Percentiles rank a stretch among this genome's conserved stretches.
Conservation (phyloP, 2,329 filamentous ascomycete genomes). For the Talaromyces marneffei region DNA sequence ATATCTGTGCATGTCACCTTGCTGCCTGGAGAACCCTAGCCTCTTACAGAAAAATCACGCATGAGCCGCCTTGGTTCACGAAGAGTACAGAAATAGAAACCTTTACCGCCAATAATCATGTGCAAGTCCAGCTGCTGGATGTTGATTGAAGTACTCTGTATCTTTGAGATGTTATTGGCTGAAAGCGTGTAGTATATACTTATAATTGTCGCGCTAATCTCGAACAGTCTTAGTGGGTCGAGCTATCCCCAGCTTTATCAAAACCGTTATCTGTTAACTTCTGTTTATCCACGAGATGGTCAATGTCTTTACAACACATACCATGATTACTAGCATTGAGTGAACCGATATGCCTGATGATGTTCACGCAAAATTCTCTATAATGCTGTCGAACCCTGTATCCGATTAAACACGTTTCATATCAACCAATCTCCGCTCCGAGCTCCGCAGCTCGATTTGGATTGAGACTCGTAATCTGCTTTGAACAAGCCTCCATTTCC, state of each 20-base stretch:
- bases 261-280: slow-evolving; percentile 3
- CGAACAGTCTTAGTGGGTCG: neutral
- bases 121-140: no score
- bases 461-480: neutral
- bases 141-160: neutral
- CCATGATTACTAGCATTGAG: neutral
- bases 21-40: neutral
- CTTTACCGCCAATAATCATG: no score
- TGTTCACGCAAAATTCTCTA: neutral
- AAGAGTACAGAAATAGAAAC: no score
- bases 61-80: no score
- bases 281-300: neutral
- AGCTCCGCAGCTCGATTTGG: neutral
- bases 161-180: neutral
- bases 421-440: neutral
- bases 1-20: neutral
- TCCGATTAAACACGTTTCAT: neutral
- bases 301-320: neutral
- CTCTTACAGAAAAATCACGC: neutral
- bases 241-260: slow-evolving; percentile 12
- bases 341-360: neutral
- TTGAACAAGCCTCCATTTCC: neutral
- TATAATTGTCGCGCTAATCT: neutral
- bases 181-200: neutral
- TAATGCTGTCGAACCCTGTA: neutral